phyloP scores from a whole-genome alignment of 2,329 filamentous ascomycete genomes.

The Aureobasidium sp. region DNA sequence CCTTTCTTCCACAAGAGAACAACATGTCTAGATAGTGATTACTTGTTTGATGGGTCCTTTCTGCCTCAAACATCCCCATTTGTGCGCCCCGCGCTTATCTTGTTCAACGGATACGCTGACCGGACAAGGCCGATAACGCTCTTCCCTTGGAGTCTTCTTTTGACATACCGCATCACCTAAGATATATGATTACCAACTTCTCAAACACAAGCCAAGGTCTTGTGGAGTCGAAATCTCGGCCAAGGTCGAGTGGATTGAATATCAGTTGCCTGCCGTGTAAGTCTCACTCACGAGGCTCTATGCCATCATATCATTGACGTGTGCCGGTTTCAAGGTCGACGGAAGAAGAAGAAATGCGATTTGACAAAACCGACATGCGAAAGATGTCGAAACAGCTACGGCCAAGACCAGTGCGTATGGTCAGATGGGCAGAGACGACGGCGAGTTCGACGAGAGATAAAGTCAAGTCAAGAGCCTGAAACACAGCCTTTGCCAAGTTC shows the following conservation, averaged over 20 bases:
- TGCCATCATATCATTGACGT: background rate
- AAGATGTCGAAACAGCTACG: slow-evolving; percentile 17
- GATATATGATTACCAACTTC: slow-evolving; percentile 18
- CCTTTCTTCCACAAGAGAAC: background rate
- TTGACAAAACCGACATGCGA: slow-evolving; percentile 15
- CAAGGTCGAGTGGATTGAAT: slow-evolving; percentile 10
- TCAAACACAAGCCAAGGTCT: slow-evolving; percentile 15
- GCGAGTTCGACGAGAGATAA: background rate
- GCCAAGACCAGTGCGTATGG: background rate
- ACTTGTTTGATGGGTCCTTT: no score
- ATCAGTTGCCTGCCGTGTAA: slow-evolving; percentile 18
- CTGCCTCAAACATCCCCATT: background rate
- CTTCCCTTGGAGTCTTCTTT: background rate
- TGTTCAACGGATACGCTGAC: background rate
- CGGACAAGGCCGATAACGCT: background rate
- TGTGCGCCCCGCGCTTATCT: background rate
- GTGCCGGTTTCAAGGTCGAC: slow-evolving; percentile 16
- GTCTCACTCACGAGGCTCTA: background rate
- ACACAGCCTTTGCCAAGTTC: background rate
- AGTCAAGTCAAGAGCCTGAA: background rate
- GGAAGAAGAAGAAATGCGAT: slow-evolving; percentile 21
- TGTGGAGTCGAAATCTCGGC: background rate
- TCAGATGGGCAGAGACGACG: background rate
- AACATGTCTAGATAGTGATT: background rate
- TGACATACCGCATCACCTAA: background rate